Evolutionary conservation across 441 rosid genomes (phyloP).

Genomic region (Metrosideros polymorpha): DNA sequence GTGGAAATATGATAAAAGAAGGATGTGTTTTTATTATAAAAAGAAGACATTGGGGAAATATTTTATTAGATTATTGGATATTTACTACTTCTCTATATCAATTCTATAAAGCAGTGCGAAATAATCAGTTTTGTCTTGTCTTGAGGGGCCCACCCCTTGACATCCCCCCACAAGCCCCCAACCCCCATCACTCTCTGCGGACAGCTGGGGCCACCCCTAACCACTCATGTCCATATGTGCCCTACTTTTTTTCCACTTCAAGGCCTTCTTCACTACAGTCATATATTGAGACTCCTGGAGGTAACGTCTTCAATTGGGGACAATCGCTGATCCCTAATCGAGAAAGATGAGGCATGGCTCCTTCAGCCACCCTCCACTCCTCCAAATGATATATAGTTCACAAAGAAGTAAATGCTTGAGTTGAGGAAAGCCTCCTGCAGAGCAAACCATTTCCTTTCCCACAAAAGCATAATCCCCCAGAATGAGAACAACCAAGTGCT

Average conservation of each 20-base stretch:
- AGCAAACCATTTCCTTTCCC: slow-evolving; percentile 5
- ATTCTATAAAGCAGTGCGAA: no score
- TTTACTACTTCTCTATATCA: no score
- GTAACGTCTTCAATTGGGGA: slow-evolving; percentile 16
- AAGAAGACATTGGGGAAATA: no score
- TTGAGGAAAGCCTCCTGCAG: slow-evolving; percentile 11
- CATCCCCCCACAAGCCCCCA: no score
- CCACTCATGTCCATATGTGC: slow-evolving; percentile 16
- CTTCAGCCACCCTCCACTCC: slow-evolving; percentile 28
- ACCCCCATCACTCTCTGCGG: no score
- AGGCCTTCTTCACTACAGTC: slow-evolving; percentile 14
- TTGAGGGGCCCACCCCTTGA: no score
- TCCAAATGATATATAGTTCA: slow-evolving; percentile 4
- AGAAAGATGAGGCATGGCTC: slow-evolving; percentile 27
- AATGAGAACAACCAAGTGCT: not conserved
- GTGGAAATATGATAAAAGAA: no score
- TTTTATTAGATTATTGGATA: no score
- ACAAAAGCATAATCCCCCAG: not conserved
- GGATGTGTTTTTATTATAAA: no score
- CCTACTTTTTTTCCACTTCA: not conserved
- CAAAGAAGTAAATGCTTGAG: slow-evolving; percentile 1
- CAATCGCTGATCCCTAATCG: slow-evolving; percentile 14
- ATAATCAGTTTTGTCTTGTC: no score
- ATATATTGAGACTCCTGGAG: slow-evolving; percentile 18
- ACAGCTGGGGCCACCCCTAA: slow-evolving; percentile 7